Conservation (phyloP, 139 green algal species). For the Pseudopediastrum boryanum region DNA sequence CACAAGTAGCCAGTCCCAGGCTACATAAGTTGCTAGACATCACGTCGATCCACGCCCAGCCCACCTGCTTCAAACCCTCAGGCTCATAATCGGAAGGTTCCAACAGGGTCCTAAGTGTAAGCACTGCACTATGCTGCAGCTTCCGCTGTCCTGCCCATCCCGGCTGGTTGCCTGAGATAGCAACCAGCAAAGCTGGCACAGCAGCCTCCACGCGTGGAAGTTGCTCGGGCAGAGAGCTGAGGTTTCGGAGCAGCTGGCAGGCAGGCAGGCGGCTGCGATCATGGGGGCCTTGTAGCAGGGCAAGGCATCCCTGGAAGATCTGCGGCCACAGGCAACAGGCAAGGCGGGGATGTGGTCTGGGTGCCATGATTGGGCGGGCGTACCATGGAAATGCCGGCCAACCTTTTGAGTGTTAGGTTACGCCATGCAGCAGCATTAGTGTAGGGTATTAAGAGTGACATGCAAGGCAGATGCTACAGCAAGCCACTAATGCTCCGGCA, state of each 20-base stretch:
- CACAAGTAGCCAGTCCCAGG: no score
- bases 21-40: no score
- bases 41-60: no score
- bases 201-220: constrained; percentile 3
- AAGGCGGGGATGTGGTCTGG: no score
- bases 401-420: not conserved
- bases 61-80: constrained; percentile 13
- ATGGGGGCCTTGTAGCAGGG: constrained; percentile 37
- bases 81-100: constrained; percentile 51
- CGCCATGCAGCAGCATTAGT: not conserved
- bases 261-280: constrained; percentile 50
- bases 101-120: constrained; percentile 42
- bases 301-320: constrained; percentile 22
- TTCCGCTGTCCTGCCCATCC: constrained; percentile 33
- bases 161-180: not conserved
- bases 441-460: not conserved
- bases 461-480: constrained; percentile 16
- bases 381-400: not conserved
- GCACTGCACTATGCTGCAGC: constrained; percentile 32
- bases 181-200: constrained; percentile 7
- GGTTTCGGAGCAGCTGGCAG: constrained; percentile 39
- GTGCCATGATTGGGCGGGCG: no score
- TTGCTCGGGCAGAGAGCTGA: constrained; percentile 12
- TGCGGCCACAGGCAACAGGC: constrained; percentile 12
- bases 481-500: constrained; percentile 17